A percentile compares a stretch with the other conserved stretches of the same genome.
Evolutionary conservation across 768 basidiomycete genomes (phyloP).

Genomic region (Hericium rajendrae): DNA sequence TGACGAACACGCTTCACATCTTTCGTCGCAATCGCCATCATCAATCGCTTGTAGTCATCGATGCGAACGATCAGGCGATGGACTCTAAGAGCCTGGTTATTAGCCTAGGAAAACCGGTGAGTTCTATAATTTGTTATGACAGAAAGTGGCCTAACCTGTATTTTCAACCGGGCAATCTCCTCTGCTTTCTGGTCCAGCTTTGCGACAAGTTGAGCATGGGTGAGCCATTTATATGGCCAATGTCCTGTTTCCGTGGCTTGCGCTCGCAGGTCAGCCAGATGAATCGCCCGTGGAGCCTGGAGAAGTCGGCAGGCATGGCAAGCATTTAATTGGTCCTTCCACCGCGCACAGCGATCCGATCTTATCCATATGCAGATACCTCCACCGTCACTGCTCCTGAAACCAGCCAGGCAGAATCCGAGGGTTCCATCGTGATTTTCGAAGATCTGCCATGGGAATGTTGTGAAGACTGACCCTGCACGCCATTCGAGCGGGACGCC

Average conservation of each 20-base stretch:
- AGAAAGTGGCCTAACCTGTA: not conserved
- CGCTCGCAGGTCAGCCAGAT: not conserved
- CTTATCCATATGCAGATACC: not conserved
- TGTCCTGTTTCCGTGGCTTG: not conserved
- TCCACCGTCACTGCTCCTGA: not conserved
- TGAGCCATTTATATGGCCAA: not conserved
- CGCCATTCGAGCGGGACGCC: not conserved
- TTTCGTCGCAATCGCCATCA: not conserved
- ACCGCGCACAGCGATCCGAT: not conserved
- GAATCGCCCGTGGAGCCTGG: not conserved
- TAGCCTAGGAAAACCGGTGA: not conserved
- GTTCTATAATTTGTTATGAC: not conserved
- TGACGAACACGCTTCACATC: not conserved
- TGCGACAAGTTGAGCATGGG: not conserved
- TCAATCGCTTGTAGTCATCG: not conserved
- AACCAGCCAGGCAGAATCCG: not conserved
- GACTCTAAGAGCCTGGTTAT: not conserved
- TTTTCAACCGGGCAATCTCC: not conserved
- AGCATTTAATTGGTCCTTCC: not conserved
- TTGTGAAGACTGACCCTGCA: not conserved
- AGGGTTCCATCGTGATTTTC: not conserved
- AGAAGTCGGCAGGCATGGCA: not conserved
- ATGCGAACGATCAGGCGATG: not conserved
- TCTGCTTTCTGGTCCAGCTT: not conserved
- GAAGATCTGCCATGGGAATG: not conserved